A percentile compares a stretch with the other conserved stretches of the same genome.
Evolutionary conservation across 495 filamentous ascomycete genomes (phyloP).

Genomic region (Friedmanniomyces simplex): DNA sequence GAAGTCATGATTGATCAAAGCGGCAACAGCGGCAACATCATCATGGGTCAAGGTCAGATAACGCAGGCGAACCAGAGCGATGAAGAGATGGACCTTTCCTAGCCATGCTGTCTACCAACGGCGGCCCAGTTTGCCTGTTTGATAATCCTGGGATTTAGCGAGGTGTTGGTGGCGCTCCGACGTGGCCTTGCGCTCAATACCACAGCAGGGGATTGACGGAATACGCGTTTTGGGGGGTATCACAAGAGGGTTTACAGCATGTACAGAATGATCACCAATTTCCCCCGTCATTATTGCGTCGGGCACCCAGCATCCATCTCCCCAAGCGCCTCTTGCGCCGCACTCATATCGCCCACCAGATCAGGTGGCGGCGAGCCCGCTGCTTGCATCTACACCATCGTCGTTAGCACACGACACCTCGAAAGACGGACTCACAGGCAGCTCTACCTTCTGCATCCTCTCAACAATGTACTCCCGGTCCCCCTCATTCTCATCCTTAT

Average conservation of each 20-base stretch:
- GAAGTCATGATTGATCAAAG: conserved; percentile 12
- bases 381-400: conserved; percentile 67
- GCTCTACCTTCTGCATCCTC: conserved; percentile 84
- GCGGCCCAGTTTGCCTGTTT: neutral
- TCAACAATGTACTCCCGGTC: conserved; percentile 92
- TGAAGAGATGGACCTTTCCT: conserved; percentile 18
- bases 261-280: neutral
- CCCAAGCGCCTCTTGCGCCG: conserved; percentile 59
- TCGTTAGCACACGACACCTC: conserved; percentile 1
- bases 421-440: neutral
- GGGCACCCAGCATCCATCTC: conserved; percentile 63
- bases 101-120: neutral
- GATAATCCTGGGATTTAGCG: conserved; percentile 1
- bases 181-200: neutral
- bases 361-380: conserved; percentile 82
- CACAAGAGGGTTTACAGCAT: neutral
- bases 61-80: conserved; percentile 5
- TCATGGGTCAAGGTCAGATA: neutral
- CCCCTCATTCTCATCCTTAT: conserved; percentile 66
- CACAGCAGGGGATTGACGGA: neutral
- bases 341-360: conserved; percentile 77
- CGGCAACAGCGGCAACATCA: neutral
- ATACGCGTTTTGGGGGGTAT: neutral
- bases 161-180: conserved; percentile 5
- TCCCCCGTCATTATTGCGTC: conserved; percentile 51